Evolutionary conservation across 805 yeast species (phyloP).

Genomic region (Wickerhamomyces tratensis): DNA sequence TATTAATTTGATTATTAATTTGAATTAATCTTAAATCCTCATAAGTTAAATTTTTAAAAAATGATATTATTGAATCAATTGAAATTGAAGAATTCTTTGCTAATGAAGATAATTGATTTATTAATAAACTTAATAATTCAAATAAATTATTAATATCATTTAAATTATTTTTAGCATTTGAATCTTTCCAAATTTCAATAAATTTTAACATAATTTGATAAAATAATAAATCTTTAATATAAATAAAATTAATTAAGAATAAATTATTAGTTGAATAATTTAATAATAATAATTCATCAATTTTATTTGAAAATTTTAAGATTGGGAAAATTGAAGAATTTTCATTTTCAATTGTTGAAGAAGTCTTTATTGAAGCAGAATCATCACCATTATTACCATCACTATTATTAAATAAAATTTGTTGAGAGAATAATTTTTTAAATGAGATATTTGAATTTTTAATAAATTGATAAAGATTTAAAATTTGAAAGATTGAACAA

Average conservation of each 20-base stretch:
- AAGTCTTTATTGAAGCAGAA: too few species aligned
- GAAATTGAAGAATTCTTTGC: slow-evolving; percentile 4
- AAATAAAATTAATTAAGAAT: slow-evolving; percentile 20
- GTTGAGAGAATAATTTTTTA: slow-evolving; percentile 54
- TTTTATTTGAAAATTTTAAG: too few species aligned
- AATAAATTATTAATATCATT: slow-evolving; percentile 44
- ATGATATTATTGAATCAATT: slow-evolving; percentile 35
- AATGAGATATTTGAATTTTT: slow-evolving; percentile 49
- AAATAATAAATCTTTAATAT: slow-evolving; percentile 45
- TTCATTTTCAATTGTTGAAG: too few species aligned
- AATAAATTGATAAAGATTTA: slow-evolving; percentile 45
- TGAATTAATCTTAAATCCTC: slow-evolving; percentile 47
- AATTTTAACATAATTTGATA: slow-evolving; percentile 47
- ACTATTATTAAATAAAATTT: slow-evolving; percentile 41
- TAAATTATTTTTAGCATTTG: slow-evolving; percentile 33
- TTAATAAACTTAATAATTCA: slow-evolving; percentile 23
- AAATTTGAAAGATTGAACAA: slow-evolving; percentile 33
- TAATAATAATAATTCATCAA: slow-evolving; percentile 11
- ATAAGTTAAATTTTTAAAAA: slow-evolving; percentile 33
- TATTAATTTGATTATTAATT: slow-evolving; percentile 18
- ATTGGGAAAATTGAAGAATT: too few species aligned
- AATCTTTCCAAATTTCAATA: slow-evolving; percentile 54
- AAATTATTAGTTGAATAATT: slow-evolving; percentile 35
- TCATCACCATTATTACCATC: too few species aligned
- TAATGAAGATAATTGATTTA: slow-evolving; percentile 14